Conservation (phyloP, 768 basidiomycete species). For the Panaeolus papilionaceus region DNA sequence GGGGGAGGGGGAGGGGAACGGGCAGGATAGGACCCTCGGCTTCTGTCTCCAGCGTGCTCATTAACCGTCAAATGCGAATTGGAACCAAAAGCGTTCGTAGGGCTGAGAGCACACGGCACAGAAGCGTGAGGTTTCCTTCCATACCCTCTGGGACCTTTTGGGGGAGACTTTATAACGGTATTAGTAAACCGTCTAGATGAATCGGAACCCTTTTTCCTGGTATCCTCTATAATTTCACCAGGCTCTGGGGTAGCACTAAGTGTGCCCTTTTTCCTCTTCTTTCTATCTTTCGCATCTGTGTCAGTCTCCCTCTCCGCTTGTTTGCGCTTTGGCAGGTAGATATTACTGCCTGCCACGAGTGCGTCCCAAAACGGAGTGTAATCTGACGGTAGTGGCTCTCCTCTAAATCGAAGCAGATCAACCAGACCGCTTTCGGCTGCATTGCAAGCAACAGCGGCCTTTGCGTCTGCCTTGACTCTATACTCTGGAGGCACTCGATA, state of each 20-base stretch:
- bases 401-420: conserved; percentile 65
- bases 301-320: conserved; percentile 32
- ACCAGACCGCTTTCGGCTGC: conserved; percentile 63
- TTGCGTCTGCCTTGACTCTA: conserved; percentile 66
- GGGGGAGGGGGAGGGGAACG: conserved; percentile 25
- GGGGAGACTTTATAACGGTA: conserved; percentile 16
- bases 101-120: conserved; percentile 36
- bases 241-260: conserved; percentile 15
- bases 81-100: conserved; percentile 32
- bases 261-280: conserved; percentile 32
- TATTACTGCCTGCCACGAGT: conserved; percentile 31
- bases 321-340: conserved; percentile 43
- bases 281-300: conserved; percentile 36
- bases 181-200: background rate
- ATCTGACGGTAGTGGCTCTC: conserved; percentile 48
- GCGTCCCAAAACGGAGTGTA: conserved; percentile 47
- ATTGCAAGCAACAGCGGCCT: conserved; percentile 55
- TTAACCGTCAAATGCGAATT: conserved; percentile 33
- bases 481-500: conserved; percentile 59
- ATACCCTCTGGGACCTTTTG: conserved; percentile 21
- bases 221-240: conserved; percentile 17
- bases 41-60: conserved; percentile 36
- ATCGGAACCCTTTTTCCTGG: background rate
- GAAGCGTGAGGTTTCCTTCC: conserved; percentile 35
- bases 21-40: conserved; percentile 30